Evolutionary conservation across 805 yeast genomes (phyloP).

Genomic region (Debaryomyces prosopidis): DNA sequence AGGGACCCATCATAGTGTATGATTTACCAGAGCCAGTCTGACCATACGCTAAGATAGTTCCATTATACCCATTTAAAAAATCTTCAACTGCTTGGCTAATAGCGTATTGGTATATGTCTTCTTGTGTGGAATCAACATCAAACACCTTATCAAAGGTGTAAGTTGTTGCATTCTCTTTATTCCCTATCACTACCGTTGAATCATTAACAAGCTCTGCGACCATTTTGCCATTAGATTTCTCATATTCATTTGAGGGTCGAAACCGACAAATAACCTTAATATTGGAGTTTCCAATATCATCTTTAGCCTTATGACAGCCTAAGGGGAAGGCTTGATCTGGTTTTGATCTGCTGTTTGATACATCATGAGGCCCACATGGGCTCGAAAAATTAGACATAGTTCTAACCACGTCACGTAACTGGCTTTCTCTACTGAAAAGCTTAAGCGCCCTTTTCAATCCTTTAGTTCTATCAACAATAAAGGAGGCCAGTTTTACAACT

Average conservation of each 20-base stretch:
- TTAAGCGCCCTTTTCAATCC: too few relatives aligned
- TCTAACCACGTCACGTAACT: too few relatives aligned
- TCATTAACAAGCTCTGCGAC: slow-evolving; percentile 22
- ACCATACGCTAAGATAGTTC: slow-evolving; percentile 77
- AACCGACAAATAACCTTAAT: slow-evolving; percentile 74
- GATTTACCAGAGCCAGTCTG: slow-evolving; percentile 81
- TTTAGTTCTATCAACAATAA: too few relatives aligned
- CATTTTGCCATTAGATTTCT: slow-evolving; percentile 16
- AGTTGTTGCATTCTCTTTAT: slow-evolving; percentile 23
- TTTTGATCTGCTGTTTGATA: background rate
- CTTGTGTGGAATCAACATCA: slow-evolving; percentile 49
- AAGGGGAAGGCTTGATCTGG: background rate
- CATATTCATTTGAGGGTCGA: slow-evolving; percentile 54
- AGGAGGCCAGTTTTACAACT: too few relatives aligned
- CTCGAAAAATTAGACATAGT: background rate
- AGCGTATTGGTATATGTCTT: slow-evolving; percentile 58
- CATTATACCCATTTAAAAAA: slow-evolving; percentile 72
- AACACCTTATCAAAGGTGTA: slow-evolving; percentile 73
- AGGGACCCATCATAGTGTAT: slow-evolving; percentile 72
- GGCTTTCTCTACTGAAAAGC: too few relatives aligned
- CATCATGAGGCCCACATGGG: background rate
- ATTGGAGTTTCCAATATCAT: slow-evolving; percentile 22
- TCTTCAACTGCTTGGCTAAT: slow-evolving; percentile 66
- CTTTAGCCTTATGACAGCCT: background rate
- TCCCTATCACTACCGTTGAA: slow-evolving; percentile 25